Evolutionary conservation across 257 asterid species (phyloP).

Genomic region (Dorcoceras hygrometricum): DNA sequence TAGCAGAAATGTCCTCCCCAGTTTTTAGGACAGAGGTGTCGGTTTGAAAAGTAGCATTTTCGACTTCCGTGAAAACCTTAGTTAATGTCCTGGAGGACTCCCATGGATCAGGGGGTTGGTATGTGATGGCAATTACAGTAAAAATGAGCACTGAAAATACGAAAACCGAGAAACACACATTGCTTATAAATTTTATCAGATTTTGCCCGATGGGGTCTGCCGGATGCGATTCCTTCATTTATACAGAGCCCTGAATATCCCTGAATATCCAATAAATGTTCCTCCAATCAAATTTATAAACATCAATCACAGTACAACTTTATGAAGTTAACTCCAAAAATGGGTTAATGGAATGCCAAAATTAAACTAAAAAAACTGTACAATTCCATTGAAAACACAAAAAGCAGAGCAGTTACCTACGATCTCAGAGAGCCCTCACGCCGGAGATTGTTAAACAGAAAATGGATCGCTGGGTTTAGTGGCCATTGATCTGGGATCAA

Average conservation of each 20-base stretch:
- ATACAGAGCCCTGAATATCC: constrained; percentile 19
- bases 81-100: constrained; percentile 95
- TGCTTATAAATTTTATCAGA: constrained; percentile 71
- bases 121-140: constrained; percentile 88
- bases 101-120: constrained; percentile 99
- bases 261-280: too few species aligned
- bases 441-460: constrained; percentile 20
- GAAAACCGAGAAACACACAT: constrained; percentile 90
- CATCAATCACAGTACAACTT: neutral
- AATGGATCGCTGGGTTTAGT: constrained; percentile 10
- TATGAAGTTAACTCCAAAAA: neutral
- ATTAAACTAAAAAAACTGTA: neutral
- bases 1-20: constrained; percentile 75
- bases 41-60: constrained; percentile 78
- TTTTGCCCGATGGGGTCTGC: constrained; percentile 91
- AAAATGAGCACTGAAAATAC: constrained; percentile 82
- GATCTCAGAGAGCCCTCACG: constrained; percentile 27
- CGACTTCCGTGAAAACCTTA: constrained; percentile 64
- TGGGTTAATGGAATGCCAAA: constrained; percentile 9
- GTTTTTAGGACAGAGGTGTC: constrained; percentile 82
- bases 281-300: constrained; percentile 23
- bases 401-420: constrained; percentile 29
- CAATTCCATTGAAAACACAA: neutral
- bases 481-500: constrained; percentile 12
- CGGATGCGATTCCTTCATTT: constrained; percentile 69